A percentile compares a stretch with the other conserved stretches of the same genome.
Evolutionary conservation across 345 rosid species (phyloP).

Genomic region (Citrus australasica): DNA sequence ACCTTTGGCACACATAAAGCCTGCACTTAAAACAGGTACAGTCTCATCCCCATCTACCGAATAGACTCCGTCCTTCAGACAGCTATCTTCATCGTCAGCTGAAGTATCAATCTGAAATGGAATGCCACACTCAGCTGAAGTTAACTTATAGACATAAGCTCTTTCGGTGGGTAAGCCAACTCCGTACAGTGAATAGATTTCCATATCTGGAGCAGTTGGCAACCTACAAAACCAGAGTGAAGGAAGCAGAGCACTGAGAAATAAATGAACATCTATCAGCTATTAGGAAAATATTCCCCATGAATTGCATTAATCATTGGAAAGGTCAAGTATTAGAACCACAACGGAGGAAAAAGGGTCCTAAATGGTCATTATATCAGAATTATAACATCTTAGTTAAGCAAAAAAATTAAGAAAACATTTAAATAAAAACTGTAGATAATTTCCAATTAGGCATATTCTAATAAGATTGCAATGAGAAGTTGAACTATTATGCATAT

Average conservation of each 20-base stretch:
- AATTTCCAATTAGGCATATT: neutral
- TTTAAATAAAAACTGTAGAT: no score
- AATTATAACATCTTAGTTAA: no score
- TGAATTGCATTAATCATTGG: no score
- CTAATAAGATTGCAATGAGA: no score
- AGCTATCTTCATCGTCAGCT: conserved; percentile 58
- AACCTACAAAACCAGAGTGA: conserved; percentile 38
- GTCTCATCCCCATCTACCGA: conserved; percentile 89
- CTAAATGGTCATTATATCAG: no score
- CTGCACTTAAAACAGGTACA: conserved; percentile 85
- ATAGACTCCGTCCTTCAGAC: conserved; percentile 82
- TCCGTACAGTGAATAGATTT: conserved; percentile 68
- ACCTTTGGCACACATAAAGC: conserved; percentile 91
- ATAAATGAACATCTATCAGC: neutral
- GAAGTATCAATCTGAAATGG: conserved; percentile 89
- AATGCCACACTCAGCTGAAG: conserved; percentile 65
- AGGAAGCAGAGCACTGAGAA: neutral
- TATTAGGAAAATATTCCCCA: no score
- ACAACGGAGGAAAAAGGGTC: no score
- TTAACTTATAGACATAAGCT: conserved; percentile 60
- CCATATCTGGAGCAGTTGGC: conserved; percentile 72
- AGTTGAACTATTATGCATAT: neutral
- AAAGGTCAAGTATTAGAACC: no score
- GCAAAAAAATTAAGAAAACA: no score
- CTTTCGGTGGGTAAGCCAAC: conserved; percentile 74